Evolutionary conservation across 139 green algal species (phyloP).

Genomic region (Chlorella sp.): DNA sequence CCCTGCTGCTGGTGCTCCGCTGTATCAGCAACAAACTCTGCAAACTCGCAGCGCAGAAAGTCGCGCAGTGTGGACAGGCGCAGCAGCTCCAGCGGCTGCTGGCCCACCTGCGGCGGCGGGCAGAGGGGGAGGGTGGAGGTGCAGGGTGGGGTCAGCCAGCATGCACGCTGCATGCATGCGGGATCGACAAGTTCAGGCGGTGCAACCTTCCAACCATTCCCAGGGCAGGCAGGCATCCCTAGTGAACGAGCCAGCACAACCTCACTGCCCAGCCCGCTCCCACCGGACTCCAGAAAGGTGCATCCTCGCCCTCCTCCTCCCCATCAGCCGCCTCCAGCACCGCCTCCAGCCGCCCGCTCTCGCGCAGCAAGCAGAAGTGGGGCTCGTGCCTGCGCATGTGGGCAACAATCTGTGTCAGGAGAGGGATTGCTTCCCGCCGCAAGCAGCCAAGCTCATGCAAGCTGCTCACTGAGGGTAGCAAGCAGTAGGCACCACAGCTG

Average conservation of each 20-base stretch:
- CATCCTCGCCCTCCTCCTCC: background rate
- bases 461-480: too few relatives aligned
- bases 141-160: too few relatives aligned
- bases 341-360: conserved; percentile 17
- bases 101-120: conserved; percentile 43
- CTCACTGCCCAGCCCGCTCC: background rate
- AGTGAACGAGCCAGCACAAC: background rate
- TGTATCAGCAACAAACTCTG: conserved; percentile 32
- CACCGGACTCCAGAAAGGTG: conserved; percentile 20
- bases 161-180: too few relatives aligned
- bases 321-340: conserved; percentile 19
- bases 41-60: conserved; percentile 84
- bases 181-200: too few relatives aligned
- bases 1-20: too few relatives aligned
- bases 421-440: too few relatives aligned
- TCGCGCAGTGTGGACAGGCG: conserved; percentile 79
- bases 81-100: conserved; percentile 63
- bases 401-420: too few relatives aligned
- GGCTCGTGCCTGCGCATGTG: conserved; percentile 62
- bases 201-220: too few relatives aligned
- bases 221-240: background rate
- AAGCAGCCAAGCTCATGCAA: too few relatives aligned
- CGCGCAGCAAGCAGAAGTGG: conserved; percentile 70
- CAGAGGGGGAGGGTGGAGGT: background rate
- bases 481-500: too few relatives aligned